Base-by-base conservation (phyloP, 2,329 filamentous ascomycete genomes). In the Colletotrichum cordylinicola region DNA sequence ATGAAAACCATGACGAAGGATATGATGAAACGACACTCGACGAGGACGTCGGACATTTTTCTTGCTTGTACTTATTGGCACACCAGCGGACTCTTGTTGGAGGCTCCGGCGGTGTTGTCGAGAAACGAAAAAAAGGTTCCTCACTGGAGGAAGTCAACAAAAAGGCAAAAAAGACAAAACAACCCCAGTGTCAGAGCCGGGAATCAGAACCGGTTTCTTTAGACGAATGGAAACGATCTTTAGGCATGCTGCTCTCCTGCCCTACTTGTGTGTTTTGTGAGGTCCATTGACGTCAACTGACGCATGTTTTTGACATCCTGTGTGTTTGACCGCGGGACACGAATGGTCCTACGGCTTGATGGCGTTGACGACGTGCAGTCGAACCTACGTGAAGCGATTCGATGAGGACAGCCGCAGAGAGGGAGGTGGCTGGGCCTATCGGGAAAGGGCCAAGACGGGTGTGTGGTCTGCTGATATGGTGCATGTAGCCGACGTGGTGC, bases 1-100 rank as follows among this genome's bases (percentile, higher is more conserved):
- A 75, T 18, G 73, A 75, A 37, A 56, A 35, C 35, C 70, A 75
- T 75, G 74, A 76, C 67, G 74, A 75, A 39, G 71, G 74, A 75
- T 37, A 76, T 61, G 74, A 76, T 62, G 71, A 75, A 48, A 76
- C 74, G 74, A 75, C 39, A 67, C 52, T 65, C 62, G 72, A 75
- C 37, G 55, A 65, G 65, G 37, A 73, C 21, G 74, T 76, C 70
- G 65, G 43, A 75, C 27, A 61, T 67, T 33, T 43, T 43, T 65
- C 35, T 64, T 64, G 61, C 21, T 43, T 64, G 67, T 62, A 70
- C 61, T 37, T 73, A 68, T 21, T 55, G 64, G 37, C 70, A 58
- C 8, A 52, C 70, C 43, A 70, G 48, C 29, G 68, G 70, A 37
- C 62, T 64, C 37, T 24, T 27, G n/a, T 62, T 21, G 43, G 56